Conservation (phyloP, 305 asterid genomes). For the Andrographis paniculata region DNA sequence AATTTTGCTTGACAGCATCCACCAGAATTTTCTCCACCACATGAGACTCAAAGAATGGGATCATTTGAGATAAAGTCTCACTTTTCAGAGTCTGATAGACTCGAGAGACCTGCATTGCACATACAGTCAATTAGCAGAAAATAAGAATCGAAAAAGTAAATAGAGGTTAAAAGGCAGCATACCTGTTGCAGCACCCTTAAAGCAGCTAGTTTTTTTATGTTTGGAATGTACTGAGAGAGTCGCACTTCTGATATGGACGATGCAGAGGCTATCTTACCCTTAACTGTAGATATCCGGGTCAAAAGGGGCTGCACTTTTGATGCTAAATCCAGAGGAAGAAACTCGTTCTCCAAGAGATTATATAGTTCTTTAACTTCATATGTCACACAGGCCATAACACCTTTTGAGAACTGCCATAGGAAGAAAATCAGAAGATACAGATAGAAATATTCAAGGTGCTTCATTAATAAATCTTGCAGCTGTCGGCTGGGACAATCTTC, state of each 20-base stretch:
- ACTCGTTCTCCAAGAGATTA: neutral
- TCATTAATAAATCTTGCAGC: no score
- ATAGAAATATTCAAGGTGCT: neutral
- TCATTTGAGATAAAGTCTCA: neutral
- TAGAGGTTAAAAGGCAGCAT: neutral
- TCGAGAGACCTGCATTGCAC: neutral
- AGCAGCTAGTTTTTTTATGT: neutral
- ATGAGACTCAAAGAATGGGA: neutral
- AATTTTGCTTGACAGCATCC: neutral
- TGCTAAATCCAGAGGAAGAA: neutral
- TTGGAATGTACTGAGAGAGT: neutral
- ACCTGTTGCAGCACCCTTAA: slow-evolving; percentile 1
- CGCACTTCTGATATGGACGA: neutral
- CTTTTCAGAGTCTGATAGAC: neutral
- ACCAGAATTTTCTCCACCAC: neutral
- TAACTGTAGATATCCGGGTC: neutral
- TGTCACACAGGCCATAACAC: slow-evolving; percentile 4
- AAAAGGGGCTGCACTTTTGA: slow-evolving; percentile 2
- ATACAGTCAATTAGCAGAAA: neutral
- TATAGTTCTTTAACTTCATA: slow-evolving; percentile 1
- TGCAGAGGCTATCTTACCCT: slow-evolving; percentile 3
- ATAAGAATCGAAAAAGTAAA: neutral
- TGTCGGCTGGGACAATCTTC: neutral
- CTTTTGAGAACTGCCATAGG: neutral
- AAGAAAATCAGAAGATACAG: neutral